phyloP scores from a whole-genome alignment of 805 yeast species.

The Cyberlindnera maclurae region DNA sequence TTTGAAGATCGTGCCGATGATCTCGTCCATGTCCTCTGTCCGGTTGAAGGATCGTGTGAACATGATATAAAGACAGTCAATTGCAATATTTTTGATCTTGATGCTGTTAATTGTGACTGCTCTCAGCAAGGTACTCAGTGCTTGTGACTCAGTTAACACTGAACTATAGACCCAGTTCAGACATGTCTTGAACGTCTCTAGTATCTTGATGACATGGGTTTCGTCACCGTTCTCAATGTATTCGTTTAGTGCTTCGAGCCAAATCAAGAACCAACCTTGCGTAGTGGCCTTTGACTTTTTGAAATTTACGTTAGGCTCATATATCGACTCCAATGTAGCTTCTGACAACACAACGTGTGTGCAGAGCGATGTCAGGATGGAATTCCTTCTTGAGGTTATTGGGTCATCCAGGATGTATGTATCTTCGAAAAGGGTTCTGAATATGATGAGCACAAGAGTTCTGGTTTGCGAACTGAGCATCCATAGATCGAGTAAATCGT shows the following conservation, averaged over 20 bases:
- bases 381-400: conserved; percentile 71
- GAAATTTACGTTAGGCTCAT: conserved; percentile 60
- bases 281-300: conserved; percentile 56
- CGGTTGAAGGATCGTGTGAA: conserved; percentile 70
- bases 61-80: conserved; percentile 85
- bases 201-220: conserved; percentile 52
- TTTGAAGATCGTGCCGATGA: conserved; percentile 73
- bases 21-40: conserved; percentile 63
- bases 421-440: conserved; percentile 88
- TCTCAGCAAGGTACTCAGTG: conserved; percentile 54
- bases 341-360: conserved; percentile 77
- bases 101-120: conserved; percentile 55
- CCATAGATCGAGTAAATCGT: conserved; percentile 72
- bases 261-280: conserved; percentile 82
- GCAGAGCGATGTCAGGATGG: conserved; percentile 73
- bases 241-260: conserved; percentile 54
- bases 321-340: conserved; percentile 50
- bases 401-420: conserved; percentile 89
- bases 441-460: conserved; percentile 70
- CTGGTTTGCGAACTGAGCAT: conserved; percentile 51
- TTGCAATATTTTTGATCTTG: conserved; percentile 70
- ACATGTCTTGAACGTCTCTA: conserved; percentile 83
- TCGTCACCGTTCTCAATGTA: conserved; percentile 33
- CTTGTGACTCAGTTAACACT: conserved; percentile 58
- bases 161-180: conserved; percentile 86